These are phyloP conservation scores for Datisca glomerata DNA, from an alignment of 306 rosid species.

Conservation along the genomic window DNA sequence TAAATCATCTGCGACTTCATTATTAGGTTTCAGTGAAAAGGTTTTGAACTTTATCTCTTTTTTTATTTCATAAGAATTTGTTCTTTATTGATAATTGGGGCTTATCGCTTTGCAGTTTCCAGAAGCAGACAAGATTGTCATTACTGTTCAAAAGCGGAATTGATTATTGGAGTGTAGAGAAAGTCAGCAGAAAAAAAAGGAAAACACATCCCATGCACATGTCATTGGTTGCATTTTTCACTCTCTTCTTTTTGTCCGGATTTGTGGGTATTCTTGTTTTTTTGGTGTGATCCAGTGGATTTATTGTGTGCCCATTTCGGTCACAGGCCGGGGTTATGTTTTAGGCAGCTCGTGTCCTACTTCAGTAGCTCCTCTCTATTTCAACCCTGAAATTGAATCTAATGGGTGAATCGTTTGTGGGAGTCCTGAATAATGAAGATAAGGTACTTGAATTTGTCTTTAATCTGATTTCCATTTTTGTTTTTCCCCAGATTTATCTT, in stretches of 20 bases:
- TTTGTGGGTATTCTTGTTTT: conserved; percentile 21
- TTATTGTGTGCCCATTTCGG: conserved; percentile 11
- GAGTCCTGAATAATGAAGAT: conserved; percentile 29
- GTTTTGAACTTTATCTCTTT: no score
- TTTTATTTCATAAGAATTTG: no score
- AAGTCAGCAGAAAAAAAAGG: conserved; percentile 4
- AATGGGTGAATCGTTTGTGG: conserved; percentile 53
- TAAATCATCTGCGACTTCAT: no score
- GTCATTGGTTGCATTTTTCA: conserved; percentile 18
- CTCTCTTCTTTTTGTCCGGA: conserved; percentile 38
- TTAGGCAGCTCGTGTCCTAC: no score
- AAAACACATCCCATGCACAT: conserved; percentile 31
- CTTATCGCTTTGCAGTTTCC: conserved; percentile 46
- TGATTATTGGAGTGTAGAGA: conserved; percentile 16
- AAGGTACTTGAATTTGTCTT: conserved; percentile 40
- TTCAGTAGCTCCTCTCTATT: no score
- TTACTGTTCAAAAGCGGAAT: conserved; percentile 23
- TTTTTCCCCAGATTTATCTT: no score
- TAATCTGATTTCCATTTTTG: no score
- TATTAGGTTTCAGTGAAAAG: no score
- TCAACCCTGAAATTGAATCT: conserved; percentile 18
- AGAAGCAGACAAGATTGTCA: conserved; percentile 30
- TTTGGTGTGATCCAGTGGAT: conserved; percentile 36
- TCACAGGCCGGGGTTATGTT: background rate
- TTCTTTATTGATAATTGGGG: no score